Conservation (phyloP, 2,329 filamentous ascomycete genomes). For the Epichloe festucae region DNA sequence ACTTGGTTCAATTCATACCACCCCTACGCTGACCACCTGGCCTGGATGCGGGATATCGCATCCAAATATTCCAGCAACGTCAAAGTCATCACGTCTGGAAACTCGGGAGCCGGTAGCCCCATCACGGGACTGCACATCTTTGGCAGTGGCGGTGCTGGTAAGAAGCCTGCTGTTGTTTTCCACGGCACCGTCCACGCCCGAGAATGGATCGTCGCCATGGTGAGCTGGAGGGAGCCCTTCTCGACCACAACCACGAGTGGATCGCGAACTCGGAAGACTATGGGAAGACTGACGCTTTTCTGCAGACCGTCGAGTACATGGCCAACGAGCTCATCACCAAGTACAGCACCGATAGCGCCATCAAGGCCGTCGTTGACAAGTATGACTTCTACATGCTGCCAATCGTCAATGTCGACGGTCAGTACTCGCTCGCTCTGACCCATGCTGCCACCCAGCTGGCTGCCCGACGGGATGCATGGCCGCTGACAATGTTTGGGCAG, state of each 20-base stretch:
- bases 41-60: constrained; percentile 34
- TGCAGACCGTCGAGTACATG: constrained; percentile 33
- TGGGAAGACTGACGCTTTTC: background rate
- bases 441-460: too few species aligned
- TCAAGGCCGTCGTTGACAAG: constrained; percentile 38
- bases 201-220: constrained; percentile 47
- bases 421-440: constrained; percentile 4
- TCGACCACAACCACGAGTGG: too few species aligned
- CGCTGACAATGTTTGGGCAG: constrained; percentile 35
- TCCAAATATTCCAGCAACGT: constrained; percentile 29
- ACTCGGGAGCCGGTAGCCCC: constrained; percentile 30
- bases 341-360: constrained; percentile 25
- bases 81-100: constrained; percentile 34
- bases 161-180: constrained; percentile 39
- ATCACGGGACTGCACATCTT: constrained; percentile 52
- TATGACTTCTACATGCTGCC: constrained; percentile 57
- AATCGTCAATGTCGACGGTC: constrained; percentile 48
- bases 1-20: constrained; percentile 44
- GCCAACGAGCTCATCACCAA: constrained; percentile 34
- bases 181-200: constrained; percentile 47
- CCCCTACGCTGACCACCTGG: constrained; percentile 34
- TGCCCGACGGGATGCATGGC: too few species aligned
- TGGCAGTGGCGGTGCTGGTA: constrained; percentile 29
- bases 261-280: too few species aligned
- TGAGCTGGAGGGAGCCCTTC: constrained; percentile 9